Evolutionary conservation across 345 rosid genomes (phyloP).

Genomic region (Euphorbia peplus): DNA sequence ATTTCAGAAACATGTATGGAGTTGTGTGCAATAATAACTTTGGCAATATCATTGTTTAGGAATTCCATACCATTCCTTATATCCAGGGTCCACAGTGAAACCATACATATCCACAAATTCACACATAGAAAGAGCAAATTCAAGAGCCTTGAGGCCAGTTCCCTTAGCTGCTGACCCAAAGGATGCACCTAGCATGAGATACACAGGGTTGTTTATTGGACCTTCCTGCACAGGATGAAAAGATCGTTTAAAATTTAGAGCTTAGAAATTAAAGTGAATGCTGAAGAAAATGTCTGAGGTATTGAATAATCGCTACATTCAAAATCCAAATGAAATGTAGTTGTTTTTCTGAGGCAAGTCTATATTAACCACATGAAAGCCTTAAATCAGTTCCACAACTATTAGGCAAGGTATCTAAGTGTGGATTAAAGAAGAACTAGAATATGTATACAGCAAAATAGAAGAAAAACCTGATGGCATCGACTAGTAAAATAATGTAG

Average conservation of each 20-base stretch:
- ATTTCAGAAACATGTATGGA: conserved; percentile 14
- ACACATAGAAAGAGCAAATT: conserved; percentile 84
- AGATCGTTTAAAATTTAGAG: background rate
- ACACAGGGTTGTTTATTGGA: conserved; percentile 84
- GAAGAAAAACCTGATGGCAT: background rate
- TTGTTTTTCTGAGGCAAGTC: background rate
- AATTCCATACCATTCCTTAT: conserved; percentile 73
- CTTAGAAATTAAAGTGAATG: background rate
- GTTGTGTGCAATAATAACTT: background rate
- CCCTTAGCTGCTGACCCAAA: conserved; percentile 99
- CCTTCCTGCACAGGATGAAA: conserved; percentile 61
- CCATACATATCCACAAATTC: conserved; percentile 96
- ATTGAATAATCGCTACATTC: background rate
- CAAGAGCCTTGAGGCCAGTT: conserved; percentile 95
- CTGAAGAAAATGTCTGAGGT: background rate
- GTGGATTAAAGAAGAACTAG: background rate
- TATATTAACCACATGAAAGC: background rate
- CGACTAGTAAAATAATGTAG: background rate
- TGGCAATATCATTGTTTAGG: background rate
- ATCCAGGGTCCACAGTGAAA: conserved; percentile 95
- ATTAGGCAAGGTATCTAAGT: no score
- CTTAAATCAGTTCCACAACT: background rate
- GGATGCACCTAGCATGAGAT: conserved; percentile 92
- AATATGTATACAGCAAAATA: background rate
- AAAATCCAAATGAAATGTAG: background rate